phyloP scores from a whole-genome alignment of 2,329 filamentous ascomycete species.

The Paraphaeosphaeria sporulosa region DNA sequence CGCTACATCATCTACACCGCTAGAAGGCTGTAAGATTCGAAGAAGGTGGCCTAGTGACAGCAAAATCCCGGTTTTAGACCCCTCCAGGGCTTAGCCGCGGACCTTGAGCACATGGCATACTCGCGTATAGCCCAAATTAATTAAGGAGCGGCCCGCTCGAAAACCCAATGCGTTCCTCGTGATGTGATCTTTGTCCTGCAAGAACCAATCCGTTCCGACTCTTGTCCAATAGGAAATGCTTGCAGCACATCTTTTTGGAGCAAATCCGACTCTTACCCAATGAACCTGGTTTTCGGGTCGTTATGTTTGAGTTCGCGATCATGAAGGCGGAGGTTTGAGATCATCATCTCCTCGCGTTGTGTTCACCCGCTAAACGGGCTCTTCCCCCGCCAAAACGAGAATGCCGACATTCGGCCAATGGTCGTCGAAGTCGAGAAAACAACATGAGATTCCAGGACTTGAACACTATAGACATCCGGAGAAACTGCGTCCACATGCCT shows the following conservation, averaged over 20 bases:
- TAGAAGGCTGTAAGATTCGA: constrained; percentile 1
- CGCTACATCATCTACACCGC: neutral
- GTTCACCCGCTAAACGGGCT: neutral
- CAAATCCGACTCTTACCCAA: constrained; percentile 8
- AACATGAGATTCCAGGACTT: neutral
- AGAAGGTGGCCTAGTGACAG: neutral
- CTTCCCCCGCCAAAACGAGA: neutral
- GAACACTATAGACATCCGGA: neutral
- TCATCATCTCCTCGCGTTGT: neutral
- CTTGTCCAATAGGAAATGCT: constrained; percentile 48
- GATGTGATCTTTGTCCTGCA: neutral
- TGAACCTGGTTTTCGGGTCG: neutral
- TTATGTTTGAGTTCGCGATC: neutral
- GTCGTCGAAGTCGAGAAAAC: neutral
- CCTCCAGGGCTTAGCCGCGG: neutral
- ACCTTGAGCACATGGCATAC: neutral
- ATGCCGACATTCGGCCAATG: constrained; percentile 8
- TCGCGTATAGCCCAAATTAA: neutral
- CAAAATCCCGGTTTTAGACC: neutral
- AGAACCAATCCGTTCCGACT: constrained; percentile 7
- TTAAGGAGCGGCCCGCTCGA: constrained; percentile 8
- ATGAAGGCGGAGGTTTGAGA: neutral
- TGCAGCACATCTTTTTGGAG: neutral
- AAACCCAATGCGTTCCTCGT: constrained; percentile 6
- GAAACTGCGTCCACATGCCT: neutral